A percentile compares a stretch with the other conserved stretches of the same genome.
Evolutionary conservation across 163 green algal species (phyloP).

Genomic region (Chloroidium sp.): DNA sequence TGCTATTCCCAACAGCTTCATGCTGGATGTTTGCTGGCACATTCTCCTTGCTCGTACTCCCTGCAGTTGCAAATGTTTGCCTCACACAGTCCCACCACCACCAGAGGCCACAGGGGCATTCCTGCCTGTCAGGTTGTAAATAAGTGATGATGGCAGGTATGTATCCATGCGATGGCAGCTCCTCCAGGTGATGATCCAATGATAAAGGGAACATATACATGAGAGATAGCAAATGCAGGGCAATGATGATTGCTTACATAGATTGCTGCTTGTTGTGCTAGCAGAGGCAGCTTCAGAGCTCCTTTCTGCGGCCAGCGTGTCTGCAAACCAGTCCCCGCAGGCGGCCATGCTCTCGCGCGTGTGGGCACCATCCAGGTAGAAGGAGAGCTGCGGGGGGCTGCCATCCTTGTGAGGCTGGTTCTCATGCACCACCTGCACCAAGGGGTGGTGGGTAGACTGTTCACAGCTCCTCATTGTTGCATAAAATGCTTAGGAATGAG

Average conservation of each 20-base stretch:
- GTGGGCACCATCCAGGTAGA: slow-evolving; percentile 95
- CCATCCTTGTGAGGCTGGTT: too few species aligned
- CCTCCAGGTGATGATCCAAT: slow-evolving; percentile 93
- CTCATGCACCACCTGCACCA: too few species aligned
- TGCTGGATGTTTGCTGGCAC: too few species aligned
- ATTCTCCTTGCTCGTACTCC: too few species aligned
- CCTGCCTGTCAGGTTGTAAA: not conserved
- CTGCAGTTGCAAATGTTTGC: too few species aligned
- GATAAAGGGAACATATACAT: slow-evolving; percentile 49
- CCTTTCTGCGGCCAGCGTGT: not conserved
- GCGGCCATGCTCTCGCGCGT: slow-evolving; percentile 87
- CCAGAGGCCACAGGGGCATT: too few species aligned
- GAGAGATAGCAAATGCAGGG: not conserved
- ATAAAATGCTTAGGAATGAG: too few species aligned
- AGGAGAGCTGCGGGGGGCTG: slow-evolving; percentile 43
- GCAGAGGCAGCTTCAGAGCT: slow-evolving; percentile 9
- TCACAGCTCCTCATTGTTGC: too few species aligned
- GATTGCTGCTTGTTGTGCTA: not conserved
- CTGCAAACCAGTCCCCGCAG: slow-evolving; percentile 85
- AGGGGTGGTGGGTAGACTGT: too few species aligned
- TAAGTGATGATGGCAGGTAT: not conserved
- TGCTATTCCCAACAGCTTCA: too few species aligned
- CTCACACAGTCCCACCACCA: too few species aligned
- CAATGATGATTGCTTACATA: too few species aligned
- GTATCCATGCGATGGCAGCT: not conserved